Percentiles rank a stretch among this genome's conserved stretches.
These are phyloP conservation scores for Pelargonium myrrhifolium DNA, from an alignment of 441 rosid species.

Conservation along the genomic window DNA sequence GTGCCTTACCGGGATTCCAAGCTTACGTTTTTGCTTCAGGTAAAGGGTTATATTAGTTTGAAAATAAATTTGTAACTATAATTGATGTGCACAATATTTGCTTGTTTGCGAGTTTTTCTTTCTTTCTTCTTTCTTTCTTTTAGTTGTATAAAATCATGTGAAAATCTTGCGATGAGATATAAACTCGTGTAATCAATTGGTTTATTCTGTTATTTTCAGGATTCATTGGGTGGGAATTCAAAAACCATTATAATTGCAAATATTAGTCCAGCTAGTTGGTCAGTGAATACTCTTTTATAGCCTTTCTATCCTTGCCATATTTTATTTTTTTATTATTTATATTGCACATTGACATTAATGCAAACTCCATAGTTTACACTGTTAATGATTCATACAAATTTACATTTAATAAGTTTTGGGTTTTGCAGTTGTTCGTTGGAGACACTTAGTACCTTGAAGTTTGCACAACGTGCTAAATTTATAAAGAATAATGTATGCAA, in stretches of 20 bases:
- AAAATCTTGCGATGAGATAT: neutral
- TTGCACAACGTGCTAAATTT: slow-evolving; percentile 98
- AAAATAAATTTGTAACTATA: neutral
- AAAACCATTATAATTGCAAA: slow-evolving; percentile 93
- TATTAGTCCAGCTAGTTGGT: slow-evolving; percentile 79
- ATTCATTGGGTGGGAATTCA: slow-evolving; percentile 95
- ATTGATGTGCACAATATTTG: neutral
- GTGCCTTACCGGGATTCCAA: slow-evolving; percentile 98
- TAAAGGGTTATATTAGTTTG: slow-evolving; percentile 12
- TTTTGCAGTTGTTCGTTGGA: slow-evolving; percentile 78
- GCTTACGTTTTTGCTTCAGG: slow-evolving; percentile 99
- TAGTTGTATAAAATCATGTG: neutral
- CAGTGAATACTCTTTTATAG: slow-evolving; percentile 22
- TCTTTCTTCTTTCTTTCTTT: neutral
- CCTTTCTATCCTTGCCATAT: slow-evolving; percentile 2
- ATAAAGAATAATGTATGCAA: slow-evolving; percentile 81
- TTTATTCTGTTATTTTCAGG: slow-evolving; percentile 40
- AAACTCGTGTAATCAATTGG: slow-evolving; percentile 7
- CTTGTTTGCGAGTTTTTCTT: neutral
- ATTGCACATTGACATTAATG: neutral
- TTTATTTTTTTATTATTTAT: neutral
- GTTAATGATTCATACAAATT: slow-evolving; percentile 1
- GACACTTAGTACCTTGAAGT: slow-evolving; percentile 95
- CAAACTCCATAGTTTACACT: neutral
- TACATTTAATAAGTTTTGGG: slow-evolving; percentile 12